These are phyloP conservation scores for Stemphylium beticola DNA, from an alignment of 2,329 filamentous ascomycete species.

Conservation along the genomic window DNA sequence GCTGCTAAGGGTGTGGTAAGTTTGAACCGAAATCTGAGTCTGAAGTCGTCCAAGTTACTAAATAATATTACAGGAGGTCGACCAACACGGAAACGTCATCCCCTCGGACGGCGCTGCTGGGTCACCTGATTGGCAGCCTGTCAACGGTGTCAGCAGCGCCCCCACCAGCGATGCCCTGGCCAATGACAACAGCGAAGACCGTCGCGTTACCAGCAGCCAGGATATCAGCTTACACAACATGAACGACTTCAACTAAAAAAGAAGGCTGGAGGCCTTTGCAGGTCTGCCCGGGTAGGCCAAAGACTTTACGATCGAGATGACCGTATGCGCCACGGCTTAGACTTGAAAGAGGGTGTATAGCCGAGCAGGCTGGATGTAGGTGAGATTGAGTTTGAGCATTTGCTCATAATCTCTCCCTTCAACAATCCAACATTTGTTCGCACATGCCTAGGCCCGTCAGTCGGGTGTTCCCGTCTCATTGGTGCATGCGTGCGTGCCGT, in stretches of 20 bases:
- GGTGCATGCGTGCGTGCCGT: conserved; percentile 1
- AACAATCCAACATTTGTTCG: conserved; percentile 11
- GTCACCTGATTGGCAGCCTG: conserved; percentile 32
- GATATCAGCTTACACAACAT: conserved; percentile 68
- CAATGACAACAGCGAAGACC: conserved; percentile 31
- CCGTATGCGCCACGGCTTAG: neutral
- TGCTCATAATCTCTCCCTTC: conserved; percentile 7
- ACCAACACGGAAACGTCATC: conserved; percentile 63
- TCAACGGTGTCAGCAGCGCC: conserved; percentile 27
- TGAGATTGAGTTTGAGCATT: conserved; percentile 10
- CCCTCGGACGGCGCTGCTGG: conserved; percentile 50
- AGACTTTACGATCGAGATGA: conserved; percentile 5
- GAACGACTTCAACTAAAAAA: conserved; percentile 45
- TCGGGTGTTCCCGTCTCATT: conserved; percentile 8
- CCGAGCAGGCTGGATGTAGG: neutral
- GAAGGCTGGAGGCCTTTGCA: neutral
- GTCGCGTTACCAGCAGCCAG: conserved; percentile 55
- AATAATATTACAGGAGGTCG: conserved; percentile 52
- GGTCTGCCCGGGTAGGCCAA: neutral
- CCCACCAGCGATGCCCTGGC: conserved; percentile 22
- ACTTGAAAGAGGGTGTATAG: conserved; percentile 1
- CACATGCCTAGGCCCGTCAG: conserved; percentile 10
- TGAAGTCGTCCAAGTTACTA: conserved; percentile 5
- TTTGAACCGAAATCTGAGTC: conserved; percentile 1
- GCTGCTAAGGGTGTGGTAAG: conserved; percentile 64